These are phyloP conservation scores for Cajanus cajan DNA, from an alignment of 306 rosid genomes.

Conservation along the genomic window DNA sequence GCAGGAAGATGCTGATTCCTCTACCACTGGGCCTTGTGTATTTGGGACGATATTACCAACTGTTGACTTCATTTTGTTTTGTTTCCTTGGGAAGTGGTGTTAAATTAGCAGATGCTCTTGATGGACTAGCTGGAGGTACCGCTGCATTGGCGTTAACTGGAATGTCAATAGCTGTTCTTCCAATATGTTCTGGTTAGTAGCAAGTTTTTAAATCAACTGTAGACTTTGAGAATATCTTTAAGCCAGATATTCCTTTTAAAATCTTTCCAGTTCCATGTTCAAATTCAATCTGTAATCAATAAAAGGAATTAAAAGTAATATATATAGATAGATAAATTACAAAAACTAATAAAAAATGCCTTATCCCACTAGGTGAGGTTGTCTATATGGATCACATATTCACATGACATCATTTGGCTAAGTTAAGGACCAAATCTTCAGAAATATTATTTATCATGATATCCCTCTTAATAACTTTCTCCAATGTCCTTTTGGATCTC, in stretches of 20 bases:
- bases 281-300: background rate
- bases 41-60: constrained; percentile 70
- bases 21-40: constrained; percentile 80
- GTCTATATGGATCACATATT: background rate
- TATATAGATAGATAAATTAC: background rate
- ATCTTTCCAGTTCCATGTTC: background rate
- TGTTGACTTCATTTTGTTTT: constrained; percentile 78
- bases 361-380: background rate
- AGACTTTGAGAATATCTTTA: constrained; percentile 4
- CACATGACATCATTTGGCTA: background rate
- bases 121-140: constrained; percentile 92
- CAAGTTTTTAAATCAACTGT: constrained; percentile 14
- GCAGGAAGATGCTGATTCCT: constrained; percentile 90
- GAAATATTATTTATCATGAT: background rate
- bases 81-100: constrained; percentile 92
- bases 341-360: background rate
- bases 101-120: constrained; percentile 83
- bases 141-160: constrained; percentile 94
- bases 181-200: constrained; percentile 86
- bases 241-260: background rate
- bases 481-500: background rate
- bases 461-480: background rate
- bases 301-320: background rate
- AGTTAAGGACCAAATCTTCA: background rate
- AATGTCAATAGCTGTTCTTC: constrained; percentile 96